These are phyloP conservation scores for Fusarium odoratissimum DNA, from an alignment of 2,329 filamentous ascomycete species.

Conservation along the genomic window DNA sequence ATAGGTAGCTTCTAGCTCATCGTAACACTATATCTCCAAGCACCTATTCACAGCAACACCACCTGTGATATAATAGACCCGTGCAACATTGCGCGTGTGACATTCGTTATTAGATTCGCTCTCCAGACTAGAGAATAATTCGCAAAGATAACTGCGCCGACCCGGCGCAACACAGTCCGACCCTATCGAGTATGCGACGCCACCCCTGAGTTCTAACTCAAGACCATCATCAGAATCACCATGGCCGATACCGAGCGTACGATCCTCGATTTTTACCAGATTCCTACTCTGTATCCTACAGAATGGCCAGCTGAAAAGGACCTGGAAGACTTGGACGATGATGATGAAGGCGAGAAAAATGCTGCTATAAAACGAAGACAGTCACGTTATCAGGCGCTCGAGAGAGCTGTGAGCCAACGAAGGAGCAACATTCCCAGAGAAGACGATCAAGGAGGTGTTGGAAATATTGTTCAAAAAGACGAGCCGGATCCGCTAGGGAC, in stretches of 20 bases:
- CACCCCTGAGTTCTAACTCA: constrained; percentile 28
- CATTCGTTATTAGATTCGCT: background rate
- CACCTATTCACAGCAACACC: constrained; percentile 5
- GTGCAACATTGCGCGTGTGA: background rate
- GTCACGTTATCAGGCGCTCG: constrained; percentile 86
- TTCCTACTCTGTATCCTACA: constrained; percentile 80
- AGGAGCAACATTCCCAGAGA: constrained; percentile 75
- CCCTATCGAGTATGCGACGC: constrained; percentile 31
- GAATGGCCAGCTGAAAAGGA: constrained; percentile 89
- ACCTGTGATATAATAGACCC: background rate
- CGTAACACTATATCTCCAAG: constrained; percentile 17
- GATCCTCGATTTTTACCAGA: constrained; percentile 90
- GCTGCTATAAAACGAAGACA: constrained; percentile 69
- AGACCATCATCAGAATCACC: constrained; percentile 37
- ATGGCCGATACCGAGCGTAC: constrained; percentile 80
- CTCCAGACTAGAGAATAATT: background rate
- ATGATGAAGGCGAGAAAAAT: constrained; percentile 65
- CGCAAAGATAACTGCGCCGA: background rate
- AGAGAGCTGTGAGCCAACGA: constrained; percentile 76
- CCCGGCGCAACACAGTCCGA: constrained; percentile 5
- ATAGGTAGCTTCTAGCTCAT: constrained; percentile 14
- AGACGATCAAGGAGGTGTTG: constrained; percentile 72
- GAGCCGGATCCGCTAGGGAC: constrained; percentile 93
- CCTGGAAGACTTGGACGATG: constrained; percentile 71
- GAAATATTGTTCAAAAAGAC: constrained; percentile 87